Conservation (phyloP, 768 basidiomycete species). For the Plicaturopsis crispa region DNA sequence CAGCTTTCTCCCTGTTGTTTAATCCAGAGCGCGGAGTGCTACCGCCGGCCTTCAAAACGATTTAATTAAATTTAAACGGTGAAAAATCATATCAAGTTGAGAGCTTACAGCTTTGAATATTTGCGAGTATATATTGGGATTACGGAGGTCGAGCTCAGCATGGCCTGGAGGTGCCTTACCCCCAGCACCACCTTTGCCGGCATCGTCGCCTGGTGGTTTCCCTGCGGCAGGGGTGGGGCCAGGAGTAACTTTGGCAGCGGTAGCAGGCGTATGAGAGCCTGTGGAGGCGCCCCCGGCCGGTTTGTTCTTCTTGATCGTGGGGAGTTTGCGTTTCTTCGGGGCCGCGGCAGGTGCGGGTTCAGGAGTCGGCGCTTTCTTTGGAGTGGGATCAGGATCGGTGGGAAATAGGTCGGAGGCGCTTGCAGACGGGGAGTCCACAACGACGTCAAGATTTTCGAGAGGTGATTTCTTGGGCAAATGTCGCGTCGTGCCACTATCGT, state of each 20-base stretch:
- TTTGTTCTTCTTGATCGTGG: slow-evolving; percentile 65
- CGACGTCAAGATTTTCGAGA: neutral
- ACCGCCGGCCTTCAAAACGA: slow-evolving; percentile 28
- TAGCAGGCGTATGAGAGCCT: slow-evolving; percentile 15
- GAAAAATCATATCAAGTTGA: neutral
- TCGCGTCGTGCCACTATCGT: slow-evolving; percentile 9
- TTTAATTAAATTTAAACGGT: slow-evolving; percentile 1
- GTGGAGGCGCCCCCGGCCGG: slow-evolving; percentile 17
- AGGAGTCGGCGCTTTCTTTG: slow-evolving; percentile 1
- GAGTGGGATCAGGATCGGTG: slow-evolving; percentile 19
- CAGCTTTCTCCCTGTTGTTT: slow-evolving; percentile 19
- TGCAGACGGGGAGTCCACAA: slow-evolving; percentile 14
- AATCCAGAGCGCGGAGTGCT: slow-evolving; percentile 36
- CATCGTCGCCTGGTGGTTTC: slow-evolving; percentile 19
- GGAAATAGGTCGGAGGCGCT: slow-evolving; percentile 14
- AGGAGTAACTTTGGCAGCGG: slow-evolving; percentile 12
- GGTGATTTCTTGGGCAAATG: neutral
- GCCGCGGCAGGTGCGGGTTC: slow-evolving; percentile 17
- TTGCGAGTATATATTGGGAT: slow-evolving; percentile 48
- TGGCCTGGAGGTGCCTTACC: slow-evolving; percentile 10
- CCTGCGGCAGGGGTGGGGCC: slow-evolving; percentile 2
- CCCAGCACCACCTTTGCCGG: slow-evolving; percentile 17
- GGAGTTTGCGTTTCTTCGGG: slow-evolving; percentile 58
- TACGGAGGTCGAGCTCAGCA: slow-evolving; percentile 13
- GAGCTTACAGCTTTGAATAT: slow-evolving; percentile 49